Evolutionary conservation across 345 rosid genomes (phyloP), one percentile per base, ranked within the genome.

Genomic region (Noccaea bulbosa): DNA sequence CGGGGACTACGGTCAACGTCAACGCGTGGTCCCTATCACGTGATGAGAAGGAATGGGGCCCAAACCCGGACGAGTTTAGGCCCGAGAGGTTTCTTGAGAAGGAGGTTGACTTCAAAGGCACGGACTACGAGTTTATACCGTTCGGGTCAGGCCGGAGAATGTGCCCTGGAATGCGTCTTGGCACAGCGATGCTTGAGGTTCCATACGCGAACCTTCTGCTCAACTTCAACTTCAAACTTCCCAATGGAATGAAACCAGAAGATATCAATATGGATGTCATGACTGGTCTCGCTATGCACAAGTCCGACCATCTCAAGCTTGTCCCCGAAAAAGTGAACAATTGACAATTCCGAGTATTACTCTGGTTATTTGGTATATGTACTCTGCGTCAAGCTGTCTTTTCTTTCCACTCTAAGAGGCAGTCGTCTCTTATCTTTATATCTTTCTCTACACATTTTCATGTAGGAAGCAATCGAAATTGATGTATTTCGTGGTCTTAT

Each of bases 161-260:
- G 71, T 79, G 82, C 43, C 82, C 82, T 0, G 82, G 79, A 3
- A 64, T 79, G 76, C 62, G 60, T 8, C 65, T 79, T 41, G 79
- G 77, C 1, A 41, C 70, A 4, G 77, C 66, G 0, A 65, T 59
- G 67, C 65, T 79, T 0, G 79, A 75, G 70, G 72, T 75, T 61
- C 77, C 82, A 1, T 62, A 27, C 1, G 82, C 77, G 4, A 74
- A 74, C n/a, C 74, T 79, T 44, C 65, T 79, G 0, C 57, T 43
- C 24, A 53, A 52, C 4, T 79, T 72, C 30, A 46, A 79, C 55
- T 79, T 71, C 47, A 70, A 20, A 9, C 52, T 79, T 53, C 80
- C 77, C 3, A 9, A 40, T 17, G 80, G 77, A 3, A 52, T 62
- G 65, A 79, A 35, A 24, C 17, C 65, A 8, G 71, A 79, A 6